phyloP scores from a whole-genome alignment of 495 filamentous ascomycete species.

The Aspergillus homomorphus region DNA sequence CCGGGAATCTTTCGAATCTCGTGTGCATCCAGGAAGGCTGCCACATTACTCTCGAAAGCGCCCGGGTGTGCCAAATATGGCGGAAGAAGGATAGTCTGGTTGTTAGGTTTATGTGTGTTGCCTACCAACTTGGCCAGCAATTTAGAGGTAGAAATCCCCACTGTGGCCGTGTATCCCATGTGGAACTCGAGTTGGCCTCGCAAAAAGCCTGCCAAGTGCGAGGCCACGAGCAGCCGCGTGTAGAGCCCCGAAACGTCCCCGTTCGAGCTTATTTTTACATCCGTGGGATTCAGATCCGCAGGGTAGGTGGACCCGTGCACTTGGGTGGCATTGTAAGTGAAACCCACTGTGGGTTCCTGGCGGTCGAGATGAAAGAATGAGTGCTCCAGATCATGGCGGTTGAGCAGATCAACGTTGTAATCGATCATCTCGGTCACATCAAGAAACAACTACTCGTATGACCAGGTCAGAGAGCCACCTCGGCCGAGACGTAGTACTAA shows the following conservation, averaged over 20 bases:
- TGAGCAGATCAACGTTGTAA: slow-evolving; percentile 72
- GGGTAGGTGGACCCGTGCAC: slow-evolving; percentile 60
- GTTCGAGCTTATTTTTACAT: background rate
- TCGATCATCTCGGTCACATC: slow-evolving; percentile 83
- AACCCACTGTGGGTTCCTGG: slow-evolving; percentile 74
- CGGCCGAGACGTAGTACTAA: background rate
- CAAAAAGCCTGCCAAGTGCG: slow-evolving; percentile 72
- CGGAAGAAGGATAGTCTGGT: slow-evolving; percentile 77
- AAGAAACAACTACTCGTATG: slow-evolving; percentile 40
- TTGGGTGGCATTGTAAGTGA: slow-evolving; percentile 66
- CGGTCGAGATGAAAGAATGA: slow-evolving; percentile 81
- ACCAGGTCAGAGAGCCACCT: background rate
- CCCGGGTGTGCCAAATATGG: slow-evolving; percentile 42
- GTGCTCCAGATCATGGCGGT: slow-evolving; percentile 55
- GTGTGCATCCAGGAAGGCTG: slow-evolving; percentile 68
- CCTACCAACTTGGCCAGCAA: slow-evolving; percentile 81
- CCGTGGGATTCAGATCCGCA: background rate
- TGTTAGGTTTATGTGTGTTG: slow-evolving; percentile 78
- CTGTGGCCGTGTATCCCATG: slow-evolving; percentile 81
- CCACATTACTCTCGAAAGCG: slow-evolving; percentile 47
- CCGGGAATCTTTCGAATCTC: slow-evolving; percentile 81
- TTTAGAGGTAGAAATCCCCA: slow-evolving; percentile 86
- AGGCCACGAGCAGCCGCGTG: slow-evolving; percentile 61
- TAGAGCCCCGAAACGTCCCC: slow-evolving; percentile 29
- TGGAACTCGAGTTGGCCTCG: slow-evolving; percentile 67